Evolutionary conservation across 345 rosid genomes (phyloP).

Genomic region (Acer campestre): DNA sequence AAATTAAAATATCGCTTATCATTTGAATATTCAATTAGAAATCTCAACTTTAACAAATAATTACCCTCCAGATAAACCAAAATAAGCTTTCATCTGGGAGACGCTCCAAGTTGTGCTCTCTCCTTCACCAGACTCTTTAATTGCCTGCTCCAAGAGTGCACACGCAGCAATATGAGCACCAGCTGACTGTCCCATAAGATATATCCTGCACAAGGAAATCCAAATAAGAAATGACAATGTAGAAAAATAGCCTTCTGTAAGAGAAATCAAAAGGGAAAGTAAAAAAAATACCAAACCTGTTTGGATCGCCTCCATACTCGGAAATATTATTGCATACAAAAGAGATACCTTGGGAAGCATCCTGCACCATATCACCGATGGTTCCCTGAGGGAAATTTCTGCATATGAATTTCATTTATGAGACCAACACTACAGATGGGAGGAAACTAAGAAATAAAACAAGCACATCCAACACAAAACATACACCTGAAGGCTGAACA

Average conservation of each 20-base stretch:
- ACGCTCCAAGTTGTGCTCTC: conserved; percentile 81
- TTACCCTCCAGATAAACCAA: conserved; percentile 98
- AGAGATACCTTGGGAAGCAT: conserved; percentile 92
- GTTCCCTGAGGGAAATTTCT: conserved; percentile 99
- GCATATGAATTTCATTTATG: conserved; percentile 26
- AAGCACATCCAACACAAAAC: not conserved
- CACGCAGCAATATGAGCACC: conserved; percentile 98
- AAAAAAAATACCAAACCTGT: conserved; percentile 48
- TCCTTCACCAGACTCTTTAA: conserved; percentile 80
- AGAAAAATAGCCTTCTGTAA: not conserved
- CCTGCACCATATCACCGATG: conserved; percentile 87
- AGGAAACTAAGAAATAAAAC: not conserved
- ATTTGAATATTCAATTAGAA: not conserved
- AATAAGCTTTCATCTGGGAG: conserved; percentile 81
- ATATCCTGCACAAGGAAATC: conserved; percentile 53
- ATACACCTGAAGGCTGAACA: not conserved
- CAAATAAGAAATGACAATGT: not conserved
- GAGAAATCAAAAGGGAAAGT: not conserved
- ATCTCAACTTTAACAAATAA: not conserved
- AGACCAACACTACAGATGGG: not conserved
- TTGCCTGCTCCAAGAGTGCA: conserved; percentile 83
- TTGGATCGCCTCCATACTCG: conserved; percentile 92
- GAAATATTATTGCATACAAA: conserved; percentile 78
- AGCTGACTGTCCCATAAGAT: conserved; percentile 98
- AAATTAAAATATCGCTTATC: not conserved